Conservation (phyloP, 2,329 filamentous ascomycete genomes). For the Penicillium sp. region DNA sequence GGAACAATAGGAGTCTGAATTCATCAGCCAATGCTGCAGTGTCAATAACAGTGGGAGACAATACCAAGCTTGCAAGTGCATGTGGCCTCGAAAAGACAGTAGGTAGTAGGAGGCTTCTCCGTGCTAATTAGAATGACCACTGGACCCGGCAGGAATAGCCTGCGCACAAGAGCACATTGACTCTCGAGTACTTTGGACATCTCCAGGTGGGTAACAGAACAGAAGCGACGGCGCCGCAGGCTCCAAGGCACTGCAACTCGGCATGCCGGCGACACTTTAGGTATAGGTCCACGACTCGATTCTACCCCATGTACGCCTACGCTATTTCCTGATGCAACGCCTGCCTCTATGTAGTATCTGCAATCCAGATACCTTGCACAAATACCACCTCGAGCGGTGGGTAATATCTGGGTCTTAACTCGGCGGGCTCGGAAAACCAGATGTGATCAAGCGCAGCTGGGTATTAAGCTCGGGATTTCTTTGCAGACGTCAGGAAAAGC, state of each 20-base stretch:
- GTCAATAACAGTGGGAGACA: not conserved
- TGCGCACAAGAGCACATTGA: not conserved
- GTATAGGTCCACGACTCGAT: not conserved
- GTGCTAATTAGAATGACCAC: not conserved
- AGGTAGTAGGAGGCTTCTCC: not conserved
- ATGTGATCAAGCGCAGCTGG: not conserved
- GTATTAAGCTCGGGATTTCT: not conserved
- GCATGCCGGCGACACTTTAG: not conserved
- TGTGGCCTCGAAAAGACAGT: not conserved
- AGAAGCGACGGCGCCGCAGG: not conserved
- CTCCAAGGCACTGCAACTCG: not conserved
- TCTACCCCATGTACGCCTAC: not conserved
- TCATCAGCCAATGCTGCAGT: not conserved
- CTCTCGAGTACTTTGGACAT: not conserved
- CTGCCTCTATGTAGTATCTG: not conserved
- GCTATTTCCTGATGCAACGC: not conserved
- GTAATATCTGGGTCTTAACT: constrained; percentile 8
- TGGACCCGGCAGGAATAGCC: not conserved
- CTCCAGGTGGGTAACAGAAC: not conserved
- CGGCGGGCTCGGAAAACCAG: not conserved
- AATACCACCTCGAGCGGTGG: not conserved
- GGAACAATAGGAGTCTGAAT: not conserved
- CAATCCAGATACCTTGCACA: not conserved
- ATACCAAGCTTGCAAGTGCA: not conserved
- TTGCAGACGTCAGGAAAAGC: constrained; percentile 13